Percentiles rank a stretch among this genome's conserved stretches.
These are phyloP conservation scores for Claviceps pazoutovae DNA, from an alignment of 2,329 filamentous ascomycete genomes.

Conservation along the genomic window DNA sequence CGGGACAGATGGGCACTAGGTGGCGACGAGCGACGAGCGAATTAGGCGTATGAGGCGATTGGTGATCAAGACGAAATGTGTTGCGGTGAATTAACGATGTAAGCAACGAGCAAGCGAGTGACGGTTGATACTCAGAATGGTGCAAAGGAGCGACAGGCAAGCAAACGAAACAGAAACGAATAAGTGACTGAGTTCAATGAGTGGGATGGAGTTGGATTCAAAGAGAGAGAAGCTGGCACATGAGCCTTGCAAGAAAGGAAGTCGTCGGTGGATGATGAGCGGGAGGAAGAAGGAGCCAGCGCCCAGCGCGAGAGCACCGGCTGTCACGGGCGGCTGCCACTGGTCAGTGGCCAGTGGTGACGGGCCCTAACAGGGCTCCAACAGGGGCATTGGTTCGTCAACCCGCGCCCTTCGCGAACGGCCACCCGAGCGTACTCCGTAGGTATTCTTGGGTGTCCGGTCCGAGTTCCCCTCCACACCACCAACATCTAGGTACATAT, in stretches of 20 bases:
- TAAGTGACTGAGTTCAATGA: conserved; percentile 1
- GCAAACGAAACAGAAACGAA: background rate
- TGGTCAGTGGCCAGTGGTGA: background rate
- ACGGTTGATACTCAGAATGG: background rate
- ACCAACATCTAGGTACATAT: no score
- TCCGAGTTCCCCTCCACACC: no score
- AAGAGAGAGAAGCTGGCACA: conserved; percentile 2
- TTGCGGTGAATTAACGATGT: background rate
- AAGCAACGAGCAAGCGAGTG: conserved; percentile 2
- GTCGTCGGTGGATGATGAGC: conserved; percentile 3
- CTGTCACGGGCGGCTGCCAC: background rate
- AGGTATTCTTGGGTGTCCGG: no score
- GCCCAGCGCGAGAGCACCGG: background rate
- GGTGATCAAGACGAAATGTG: no score
- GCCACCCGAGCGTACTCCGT: no score
- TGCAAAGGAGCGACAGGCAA: background rate
- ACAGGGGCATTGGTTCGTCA: no score
- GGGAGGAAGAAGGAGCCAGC: background rate
- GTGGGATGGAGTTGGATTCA: background rate
- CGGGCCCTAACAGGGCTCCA: background rate
- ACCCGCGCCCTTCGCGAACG: no score
- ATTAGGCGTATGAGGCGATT: conserved; percentile 1
- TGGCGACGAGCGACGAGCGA: background rate
- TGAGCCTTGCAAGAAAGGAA: conserved; percentile 1
- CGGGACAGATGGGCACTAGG: background rate